Base-by-base conservation (phyloP, 352 stramenopile genomes). In the Globisporangium solare region DNA sequence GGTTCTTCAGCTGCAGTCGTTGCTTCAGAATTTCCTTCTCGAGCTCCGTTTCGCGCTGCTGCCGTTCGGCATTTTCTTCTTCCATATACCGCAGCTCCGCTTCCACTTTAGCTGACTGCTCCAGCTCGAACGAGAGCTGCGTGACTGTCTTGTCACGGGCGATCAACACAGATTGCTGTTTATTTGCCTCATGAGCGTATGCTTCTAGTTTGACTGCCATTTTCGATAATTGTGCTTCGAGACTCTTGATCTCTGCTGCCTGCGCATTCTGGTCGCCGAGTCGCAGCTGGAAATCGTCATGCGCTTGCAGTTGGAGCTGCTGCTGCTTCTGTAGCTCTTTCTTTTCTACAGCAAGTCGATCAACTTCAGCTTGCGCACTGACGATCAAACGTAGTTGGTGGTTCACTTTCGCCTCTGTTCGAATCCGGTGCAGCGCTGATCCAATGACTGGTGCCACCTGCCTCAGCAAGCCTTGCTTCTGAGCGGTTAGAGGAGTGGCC, bases 1-100 rank as follows among this genome's bases (percentile, higher is more conserved):
- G 6, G 17, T 78, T 67, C 40, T 75, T 48, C 10, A 70, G 51
- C 45, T 72, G 56, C 0, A 73, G 31, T 8, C 61, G 57, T 15
- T 73, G 64, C 58, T 78, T 78, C 10, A 73, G 47, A 17, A 71
- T 2, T 41, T 75, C 75, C 15, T 60, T 67, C 49, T 75, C 63
- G 6, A 73, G 24, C 5, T 56, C 56, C 32, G 47, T 37, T 39
- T 63, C 67, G 0, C 54, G 50, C 2, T 47, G 46, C 5, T 57
- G 57, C 13, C 63, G 54, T 1, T 35, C 60, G 0, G 22, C 41
- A 22, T 69, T 61, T 6, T 58, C 56, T 12, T 66, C 48, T 3
- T 66, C 59, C 5, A 70, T 20, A 21, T 31, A 41, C 41, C 61
- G n/a, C 2, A 68, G 24, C 46, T 73, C 60, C 1, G 32, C 56